Conservation (phyloP, 805 yeast genomes). For the Saccharomycopsis lassenensis region DNA sequence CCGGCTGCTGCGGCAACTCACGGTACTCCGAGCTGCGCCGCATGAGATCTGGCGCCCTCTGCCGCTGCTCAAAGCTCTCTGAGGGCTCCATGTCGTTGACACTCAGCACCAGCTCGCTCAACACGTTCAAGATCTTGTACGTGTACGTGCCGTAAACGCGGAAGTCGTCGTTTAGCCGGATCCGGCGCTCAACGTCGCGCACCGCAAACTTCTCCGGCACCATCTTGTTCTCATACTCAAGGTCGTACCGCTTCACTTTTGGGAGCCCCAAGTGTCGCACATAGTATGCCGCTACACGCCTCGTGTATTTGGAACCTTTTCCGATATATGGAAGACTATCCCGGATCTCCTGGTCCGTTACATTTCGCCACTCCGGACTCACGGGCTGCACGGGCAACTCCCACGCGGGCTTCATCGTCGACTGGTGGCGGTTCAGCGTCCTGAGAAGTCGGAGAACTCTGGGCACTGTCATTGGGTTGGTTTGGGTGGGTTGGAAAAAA, state of each 20-base stretch:
- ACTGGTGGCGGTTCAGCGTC: too few species aligned
- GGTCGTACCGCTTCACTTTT: conserved; percentile 3
- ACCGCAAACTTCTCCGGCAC: too few species aligned
- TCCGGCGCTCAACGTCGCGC: too few species aligned
- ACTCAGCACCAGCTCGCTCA: conserved; percentile 9
- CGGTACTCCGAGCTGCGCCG: not conserved
- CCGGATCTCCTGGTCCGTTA: conserved; percentile 14
- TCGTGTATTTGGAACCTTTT: conserved; percentile 10
- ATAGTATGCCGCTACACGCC: conserved; percentile 10
- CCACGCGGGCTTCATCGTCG: too few species aligned
- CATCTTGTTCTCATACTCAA: conserved; percentile 1
- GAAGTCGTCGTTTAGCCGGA: too few species aligned
- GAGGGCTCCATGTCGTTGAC: not conserved
- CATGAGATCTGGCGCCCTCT: not conserved
- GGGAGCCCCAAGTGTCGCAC: conserved; percentile 1
- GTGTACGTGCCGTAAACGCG: not conserved
- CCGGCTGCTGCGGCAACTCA: not conserved
- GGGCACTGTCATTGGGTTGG: too few species aligned
- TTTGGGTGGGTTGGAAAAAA: too few species aligned
- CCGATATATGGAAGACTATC: conserved; percentile 14
- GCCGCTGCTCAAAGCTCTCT: not conserved
- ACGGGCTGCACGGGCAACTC: too few species aligned
- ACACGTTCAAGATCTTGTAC: conserved; percentile 8
- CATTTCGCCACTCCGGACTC: too few species aligned
- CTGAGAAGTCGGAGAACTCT: too few species aligned